Base-by-base conservation (phyloP, 139 green algal species). In the Chlorella sp. region DNA sequence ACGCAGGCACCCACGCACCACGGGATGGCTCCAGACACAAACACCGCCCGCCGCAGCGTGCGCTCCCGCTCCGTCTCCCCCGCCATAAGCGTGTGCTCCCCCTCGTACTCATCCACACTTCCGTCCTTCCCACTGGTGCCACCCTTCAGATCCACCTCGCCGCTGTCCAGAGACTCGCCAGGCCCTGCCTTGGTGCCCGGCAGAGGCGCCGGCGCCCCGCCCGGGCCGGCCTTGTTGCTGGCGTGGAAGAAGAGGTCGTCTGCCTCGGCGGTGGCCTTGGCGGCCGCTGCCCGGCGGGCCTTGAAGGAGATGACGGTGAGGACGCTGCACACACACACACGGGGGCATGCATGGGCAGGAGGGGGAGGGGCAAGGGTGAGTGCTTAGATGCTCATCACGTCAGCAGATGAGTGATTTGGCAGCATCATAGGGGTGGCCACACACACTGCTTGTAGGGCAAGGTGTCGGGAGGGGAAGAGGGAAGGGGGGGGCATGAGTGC, bases 21-120 rank as follows among this genome's bases (percentile, higher is more conserved):
- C n/a, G 91, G 92, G 78, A 94, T 91, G 26, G 48, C 71, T 60
- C 91, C 91, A 7, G 64, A 22, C 42, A 92, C 32, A 83, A 94
- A 94, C 16, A 94, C 86, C 39, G 60, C 53, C 4, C 86, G 86
- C 48, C 92, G 90, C 80, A 92, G 85, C 15, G 60, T 64, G 18
- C 76, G 48, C 77, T 90, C 86, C 12, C 14, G 12, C 37, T 61
- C 66, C 37, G 64, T 80, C 84, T 88, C 84, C 22, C 64, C 42
- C 0, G 36, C 64, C 61, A 66, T 30, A 42, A 57, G 42, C 22
- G 30, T 40, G 39, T 83, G 78, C 78, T 32, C 78, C 24, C 78
- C 78, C 7, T 61, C 78, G 5, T 83, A 39, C 24, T 36, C 39
- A 5, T 83, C 78, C 2, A 26, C 78, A 1, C 48, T 57, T 9